Evolutionary conservation across 768 basidiomycete species (phyloP).

Genomic region (Mycena rebaudengoi): DNA sequence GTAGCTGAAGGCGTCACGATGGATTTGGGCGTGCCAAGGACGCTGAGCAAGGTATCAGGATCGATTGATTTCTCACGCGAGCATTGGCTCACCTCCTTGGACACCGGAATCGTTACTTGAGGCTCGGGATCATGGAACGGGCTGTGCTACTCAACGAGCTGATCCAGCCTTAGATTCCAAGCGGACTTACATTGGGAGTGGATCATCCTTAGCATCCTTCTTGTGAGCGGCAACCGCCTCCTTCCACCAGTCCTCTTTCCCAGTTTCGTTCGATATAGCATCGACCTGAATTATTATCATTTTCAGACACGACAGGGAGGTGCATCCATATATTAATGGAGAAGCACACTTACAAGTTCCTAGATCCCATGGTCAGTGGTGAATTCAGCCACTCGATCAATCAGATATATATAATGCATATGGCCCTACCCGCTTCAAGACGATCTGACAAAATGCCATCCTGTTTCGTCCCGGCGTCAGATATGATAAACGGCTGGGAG

Average conservation of each 20-base stretch:
- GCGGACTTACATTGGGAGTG: slow-evolving; percentile 24
- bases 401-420: neutral
- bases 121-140: slow-evolving; percentile 42
- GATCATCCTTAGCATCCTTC: slow-evolving; percentile 27
- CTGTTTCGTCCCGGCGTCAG: neutral
- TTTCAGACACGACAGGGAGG: too few species aligned
- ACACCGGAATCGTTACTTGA: slow-evolving; percentile 35
- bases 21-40: slow-evolving; percentile 45
- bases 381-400: neutral
- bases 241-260: slow-evolving; percentile 21
- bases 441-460: slow-evolving; percentile 30
- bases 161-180: too few species aligned
- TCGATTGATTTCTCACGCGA: neutral
- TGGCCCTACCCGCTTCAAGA: slow-evolving; percentile 5
- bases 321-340: slow-evolving; percentile 2
- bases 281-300: slow-evolving; percentile 1
- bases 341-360: neutral
- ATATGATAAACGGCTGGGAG: neutral
- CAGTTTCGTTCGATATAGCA: neutral
- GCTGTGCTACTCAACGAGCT: slow-evolving; percentile 8
- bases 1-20: slow-evolving; percentile 46
- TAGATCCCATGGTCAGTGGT: neutral
- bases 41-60: slow-evolving; percentile 1
- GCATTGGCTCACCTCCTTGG: slow-evolving; percentile 1
- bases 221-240: slow-evolving; percentile 27